phyloP scores from a whole-genome alignment of 345 rosid genomes.

The Syzygium oleosum region DNA sequence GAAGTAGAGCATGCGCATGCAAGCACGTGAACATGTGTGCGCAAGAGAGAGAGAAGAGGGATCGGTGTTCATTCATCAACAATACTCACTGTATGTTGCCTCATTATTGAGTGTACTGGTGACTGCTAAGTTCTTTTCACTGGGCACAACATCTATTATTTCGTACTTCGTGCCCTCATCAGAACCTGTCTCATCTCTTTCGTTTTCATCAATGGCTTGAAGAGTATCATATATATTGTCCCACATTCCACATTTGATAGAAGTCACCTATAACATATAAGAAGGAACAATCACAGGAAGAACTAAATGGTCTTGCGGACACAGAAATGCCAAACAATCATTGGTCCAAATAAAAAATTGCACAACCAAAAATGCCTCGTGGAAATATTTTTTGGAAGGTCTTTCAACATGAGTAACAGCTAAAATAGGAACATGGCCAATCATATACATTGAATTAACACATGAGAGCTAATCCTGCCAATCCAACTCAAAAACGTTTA shows the following conservation, averaged over 20 bases:
- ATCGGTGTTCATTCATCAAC: not conserved
- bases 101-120: not conserved
- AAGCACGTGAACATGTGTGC: not conserved
- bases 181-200: not conserved
- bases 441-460: not conserved
- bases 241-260: slow-evolving; percentile 74
- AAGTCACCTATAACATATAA: slow-evolving; percentile 45
- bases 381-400: not conserved
- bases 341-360: not conserved
- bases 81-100: slow-evolving; percentile 14
- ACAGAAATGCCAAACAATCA: not conserved
- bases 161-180: slow-evolving; percentile 9
- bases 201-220: slow-evolving; percentile 17
- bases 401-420: not conserved
- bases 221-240: slow-evolving; percentile 75
- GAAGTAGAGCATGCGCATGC: not conserved
- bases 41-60: not conserved
- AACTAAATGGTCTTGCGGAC: not conserved
- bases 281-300: not conserved
- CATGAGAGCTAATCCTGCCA: not conserved
- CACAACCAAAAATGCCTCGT: not conserved
- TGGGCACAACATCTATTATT: slow-evolving; percentile 25
- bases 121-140: slow-evolving; percentile 3
- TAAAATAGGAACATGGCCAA: not conserved
- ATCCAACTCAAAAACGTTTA: not conserved